A percentile compares a stretch with the other conserved stretches of the same genome.
phyloP scores from a whole-genome alignment of 2,329 filamentous ascomycete species.

The Geosmithia morbida region DNA sequence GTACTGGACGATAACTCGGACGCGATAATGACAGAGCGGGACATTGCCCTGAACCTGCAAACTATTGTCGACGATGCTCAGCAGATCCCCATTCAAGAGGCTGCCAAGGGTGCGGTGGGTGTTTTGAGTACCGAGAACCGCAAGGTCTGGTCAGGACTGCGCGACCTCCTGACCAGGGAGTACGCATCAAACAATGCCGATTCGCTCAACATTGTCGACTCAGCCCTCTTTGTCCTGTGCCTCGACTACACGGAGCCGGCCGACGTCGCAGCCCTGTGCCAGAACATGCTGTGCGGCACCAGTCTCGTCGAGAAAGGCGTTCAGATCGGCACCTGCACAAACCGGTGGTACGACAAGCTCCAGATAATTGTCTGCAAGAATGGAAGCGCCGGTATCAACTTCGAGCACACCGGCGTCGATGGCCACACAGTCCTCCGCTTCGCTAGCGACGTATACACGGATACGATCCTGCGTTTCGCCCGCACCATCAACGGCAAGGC shows the following conservation, averaged over 20 bases:
- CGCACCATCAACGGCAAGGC: conserved; percentile 90
- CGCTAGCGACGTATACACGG: conserved; percentile 91
- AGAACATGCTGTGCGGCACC: conserved; percentile 96
- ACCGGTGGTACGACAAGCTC: conserved; percentile 97
- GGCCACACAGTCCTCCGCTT: conserved; percentile 94
- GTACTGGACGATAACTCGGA: conserved; percentile 90
- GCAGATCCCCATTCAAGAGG: conserved; percentile 81
- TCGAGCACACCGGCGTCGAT: conserved; percentile 95
- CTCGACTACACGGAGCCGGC: conserved; percentile 82
- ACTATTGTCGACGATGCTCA: conserved; percentile 85
- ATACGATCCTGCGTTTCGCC: conserved; percentile 92
- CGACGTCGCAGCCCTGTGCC: conserved; percentile 73
- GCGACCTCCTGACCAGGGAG: conserved; percentile 77
- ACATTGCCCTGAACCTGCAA: conserved; percentile 80
- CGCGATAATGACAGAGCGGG: conserved; percentile 92
- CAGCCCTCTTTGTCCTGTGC: conserved; percentile 82
- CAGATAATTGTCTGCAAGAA: conserved; percentile 99
- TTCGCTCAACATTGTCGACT: conserved; percentile 89
- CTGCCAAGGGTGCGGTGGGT: conserved; percentile 86
- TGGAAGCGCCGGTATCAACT: conserved; percentile 96
- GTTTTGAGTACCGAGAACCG: conserved; percentile 93
- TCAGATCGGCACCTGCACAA: conserved; percentile 94
- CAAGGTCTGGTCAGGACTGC: conserved; percentile 85
- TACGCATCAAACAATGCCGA: conserved; percentile 89
- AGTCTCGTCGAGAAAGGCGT: conserved; percentile 85